phyloP scores from a whole-genome alignment of 805 yeast genomes.

The Ogataea pignaliae region DNA sequence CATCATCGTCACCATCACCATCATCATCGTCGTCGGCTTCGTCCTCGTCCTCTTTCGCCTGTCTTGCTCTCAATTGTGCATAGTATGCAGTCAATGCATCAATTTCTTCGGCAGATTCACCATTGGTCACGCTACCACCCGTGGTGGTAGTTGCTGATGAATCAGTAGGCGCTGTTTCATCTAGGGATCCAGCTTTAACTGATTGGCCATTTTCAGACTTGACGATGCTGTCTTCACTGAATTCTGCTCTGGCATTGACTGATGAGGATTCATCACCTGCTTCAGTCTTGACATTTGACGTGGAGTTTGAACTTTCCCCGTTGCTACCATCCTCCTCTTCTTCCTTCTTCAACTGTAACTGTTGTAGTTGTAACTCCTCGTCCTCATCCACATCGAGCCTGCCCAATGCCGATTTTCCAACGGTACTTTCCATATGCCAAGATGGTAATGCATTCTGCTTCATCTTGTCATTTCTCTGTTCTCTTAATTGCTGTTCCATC shows the following conservation, averaged over 20 bases:
- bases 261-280: constrained; percentile 1
- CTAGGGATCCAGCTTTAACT: too few species aligned
- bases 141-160: constrained; percentile 10
- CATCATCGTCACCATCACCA: constrained; percentile 37
- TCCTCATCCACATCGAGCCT: constrained; percentile 48
- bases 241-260: neutral
- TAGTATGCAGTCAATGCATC: constrained; percentile 73
- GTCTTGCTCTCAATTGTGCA: constrained; percentile 68
- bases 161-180: constrained; percentile 1
- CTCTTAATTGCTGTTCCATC: constrained; percentile 59
- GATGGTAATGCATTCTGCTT: constrained; percentile 94
- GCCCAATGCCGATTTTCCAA: constrained; percentile 62
- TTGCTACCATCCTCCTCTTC: constrained; percentile 13
- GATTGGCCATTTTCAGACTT: too few species aligned
- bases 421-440: constrained; percentile 92
- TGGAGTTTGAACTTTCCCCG: constrained; percentile 14
- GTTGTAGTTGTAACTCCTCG: constrained; percentile 7
- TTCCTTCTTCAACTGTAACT: constrained; percentile 13
- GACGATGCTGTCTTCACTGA: neutral
- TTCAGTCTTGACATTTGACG: neutral
- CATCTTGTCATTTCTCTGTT: constrained; percentile 64
- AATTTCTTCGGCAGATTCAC: constrained; percentile 60
- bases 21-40: constrained; percentile 50
- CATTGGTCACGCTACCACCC: neutral
- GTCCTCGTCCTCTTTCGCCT: constrained; percentile 56